Evolutionary conservation across 805 yeast species (phyloP).

Genomic region (Wickerhamiella azyma): DNA sequence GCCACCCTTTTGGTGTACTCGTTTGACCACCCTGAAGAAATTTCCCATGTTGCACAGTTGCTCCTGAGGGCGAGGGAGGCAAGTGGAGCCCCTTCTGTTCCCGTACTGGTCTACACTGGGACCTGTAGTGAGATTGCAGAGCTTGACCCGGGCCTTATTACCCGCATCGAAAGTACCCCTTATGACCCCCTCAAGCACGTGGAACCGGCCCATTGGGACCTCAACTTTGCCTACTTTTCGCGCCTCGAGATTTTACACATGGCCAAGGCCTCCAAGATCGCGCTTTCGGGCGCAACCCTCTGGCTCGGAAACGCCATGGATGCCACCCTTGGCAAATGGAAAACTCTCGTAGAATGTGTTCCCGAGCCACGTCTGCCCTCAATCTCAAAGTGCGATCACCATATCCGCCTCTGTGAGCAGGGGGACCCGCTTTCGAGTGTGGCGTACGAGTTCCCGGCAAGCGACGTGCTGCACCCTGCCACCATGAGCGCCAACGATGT

Average conservation of each 20-base stretch:
- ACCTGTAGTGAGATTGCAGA: background rate
- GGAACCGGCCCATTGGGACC: conserved; percentile 20
- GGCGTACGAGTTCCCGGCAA: conserved; percentile 8
- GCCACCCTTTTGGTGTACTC: conserved; percentile 72
- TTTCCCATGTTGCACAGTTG: background rate
- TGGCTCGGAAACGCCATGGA: conserved; percentile 83
- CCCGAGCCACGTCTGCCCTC: conserved; percentile 20
- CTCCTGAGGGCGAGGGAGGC: conserved; percentile 6
- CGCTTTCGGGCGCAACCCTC: conserved; percentile 27
- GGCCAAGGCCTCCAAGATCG: conserved; percentile 61
- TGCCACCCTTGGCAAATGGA: conserved; percentile 22
- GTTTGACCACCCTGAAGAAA: conserved; percentile 26
- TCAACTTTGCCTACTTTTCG: conserved; percentile 55
- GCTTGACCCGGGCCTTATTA: conserved; percentile 17
- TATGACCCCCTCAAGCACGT: conserved; percentile 12
- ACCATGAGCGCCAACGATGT: conserved; percentile 23
- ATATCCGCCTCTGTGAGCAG: conserved; percentile 15
- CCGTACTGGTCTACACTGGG: conserved; percentile 10
- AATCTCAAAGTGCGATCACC: conserved; percentile 14
- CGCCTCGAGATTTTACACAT: conserved; percentile 69
- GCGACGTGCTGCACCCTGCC: conserved; percentile 34
- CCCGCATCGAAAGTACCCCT: conserved; percentile 15
- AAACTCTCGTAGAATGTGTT: conserved; percentile 26
- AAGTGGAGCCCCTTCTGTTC: conserved; percentile 14
- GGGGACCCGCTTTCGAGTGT: conserved; percentile 1